Evolutionary conservation across 2,329 filamentous ascomycete species (phyloP).

Genomic region (Colletotrichum melonis): DNA sequence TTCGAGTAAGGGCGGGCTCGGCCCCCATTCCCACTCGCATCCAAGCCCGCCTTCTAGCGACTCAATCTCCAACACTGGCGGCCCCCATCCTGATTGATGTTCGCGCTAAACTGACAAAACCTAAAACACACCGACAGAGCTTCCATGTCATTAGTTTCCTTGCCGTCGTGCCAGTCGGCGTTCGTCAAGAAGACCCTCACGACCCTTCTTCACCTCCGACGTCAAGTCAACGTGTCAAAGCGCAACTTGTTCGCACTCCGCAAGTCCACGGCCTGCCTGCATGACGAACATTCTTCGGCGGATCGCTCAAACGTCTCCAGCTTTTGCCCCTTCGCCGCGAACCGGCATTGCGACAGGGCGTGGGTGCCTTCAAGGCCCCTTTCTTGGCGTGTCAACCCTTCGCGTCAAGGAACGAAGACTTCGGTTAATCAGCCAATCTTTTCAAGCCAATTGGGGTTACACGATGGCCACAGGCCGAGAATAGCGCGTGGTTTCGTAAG

Average conservation of each 20-base stretch:
- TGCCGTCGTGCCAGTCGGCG: slow-evolving; percentile 9
- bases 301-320: not conserved
- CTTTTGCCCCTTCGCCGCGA: no score
- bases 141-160: slow-evolving; percentile 1
- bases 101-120: slow-evolving; percentile 15
- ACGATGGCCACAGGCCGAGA: not conserved
- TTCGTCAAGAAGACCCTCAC: not conserved
- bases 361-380: not conserved
- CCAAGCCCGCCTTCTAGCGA: slow-evolving; percentile 8
- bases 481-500: not conserved
- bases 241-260: slow-evolving; percentile 12
- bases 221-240: slow-evolving; percentile 13
- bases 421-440: not conserved
- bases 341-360: not conserved
- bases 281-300: not conserved
- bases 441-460: not conserved
- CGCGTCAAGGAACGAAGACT: not conserved
- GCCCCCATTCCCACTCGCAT: slow-evolving; percentile 20
- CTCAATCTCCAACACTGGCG: slow-evolving; percentile 33
- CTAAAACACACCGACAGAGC: slow-evolving; percentile 31
- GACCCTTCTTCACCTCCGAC: not conserved
- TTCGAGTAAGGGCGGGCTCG: slow-evolving; percentile 2
- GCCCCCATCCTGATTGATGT: slow-evolving; percentile 15
- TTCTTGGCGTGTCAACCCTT: not conserved
- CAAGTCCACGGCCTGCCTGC: not conserved